These are phyloP conservation scores for Blastobotrys chiropterorum DNA, from an alignment of 805 yeast species.

Conservation along the genomic window DNA sequence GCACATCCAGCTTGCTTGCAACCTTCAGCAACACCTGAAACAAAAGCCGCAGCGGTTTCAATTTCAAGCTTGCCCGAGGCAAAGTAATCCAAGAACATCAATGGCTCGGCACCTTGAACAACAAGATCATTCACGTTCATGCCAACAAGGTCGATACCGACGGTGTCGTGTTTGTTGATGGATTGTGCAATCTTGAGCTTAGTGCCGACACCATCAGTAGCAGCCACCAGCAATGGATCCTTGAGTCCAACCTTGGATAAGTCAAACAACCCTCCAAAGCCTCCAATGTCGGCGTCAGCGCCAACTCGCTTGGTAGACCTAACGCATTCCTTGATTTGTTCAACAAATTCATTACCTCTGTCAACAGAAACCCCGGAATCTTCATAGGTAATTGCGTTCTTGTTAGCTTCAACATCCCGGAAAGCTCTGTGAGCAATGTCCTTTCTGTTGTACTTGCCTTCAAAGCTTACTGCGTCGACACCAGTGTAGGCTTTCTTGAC, in stretches of 20 bases:
- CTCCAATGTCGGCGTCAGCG: conserved; percentile 97
- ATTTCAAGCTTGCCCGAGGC: conserved; percentile 92
- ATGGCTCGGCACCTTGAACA: conserved; percentile 98
- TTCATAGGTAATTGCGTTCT: conserved; percentile 66
- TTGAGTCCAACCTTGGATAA: conserved; percentile 78
- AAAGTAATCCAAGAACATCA: conserved; percentile 90
- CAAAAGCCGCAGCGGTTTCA: conserved; percentile 77
- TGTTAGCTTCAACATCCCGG: conserved; percentile 38
- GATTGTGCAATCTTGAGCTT: conserved; percentile 91
- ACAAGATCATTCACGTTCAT: conserved; percentile 98
- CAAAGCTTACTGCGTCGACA: conserved; percentile 66
- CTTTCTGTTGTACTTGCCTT: conserved; percentile 73
- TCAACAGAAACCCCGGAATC: conserved; percentile 98
- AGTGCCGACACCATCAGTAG: conserved; percentile 99
- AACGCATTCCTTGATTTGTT: conserved; percentile 83
- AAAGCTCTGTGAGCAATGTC: conserved; percentile 98
- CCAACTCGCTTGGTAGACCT: conserved; percentile 92
- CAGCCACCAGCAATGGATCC: conserved; percentile 79
- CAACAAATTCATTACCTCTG: conserved; percentile 85
- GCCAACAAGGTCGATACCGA: conserved; percentile 96
- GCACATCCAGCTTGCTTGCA: conserved; percentile 96
- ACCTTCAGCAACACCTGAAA: conserved; percentile 93
- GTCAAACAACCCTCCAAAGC: conserved; percentile 96
- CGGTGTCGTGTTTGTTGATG: conserved; percentile 87
- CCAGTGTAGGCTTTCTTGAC: conserved; percentile 84